Conservation (phyloP, 176 grass and related monocot genomes). For the Hordeum marinum region DNA sequence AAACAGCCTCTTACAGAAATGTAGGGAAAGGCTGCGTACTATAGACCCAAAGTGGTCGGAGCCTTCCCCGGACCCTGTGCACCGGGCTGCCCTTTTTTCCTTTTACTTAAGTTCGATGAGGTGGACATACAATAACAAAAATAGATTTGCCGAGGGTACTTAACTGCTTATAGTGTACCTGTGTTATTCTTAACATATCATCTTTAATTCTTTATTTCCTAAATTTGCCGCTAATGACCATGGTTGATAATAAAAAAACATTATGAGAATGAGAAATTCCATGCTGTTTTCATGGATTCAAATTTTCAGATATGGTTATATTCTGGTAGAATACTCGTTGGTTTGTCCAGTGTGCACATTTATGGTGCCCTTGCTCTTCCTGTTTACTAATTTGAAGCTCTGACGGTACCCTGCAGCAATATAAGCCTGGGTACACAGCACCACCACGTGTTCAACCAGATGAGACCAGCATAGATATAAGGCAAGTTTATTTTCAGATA, state of each 20-base stretch:
- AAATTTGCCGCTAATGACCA: neutral
- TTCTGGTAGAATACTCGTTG: neutral
- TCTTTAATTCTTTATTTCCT: neutral
- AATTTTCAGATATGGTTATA: neutral
- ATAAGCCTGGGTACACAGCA: slow-evolving; percentile 76
- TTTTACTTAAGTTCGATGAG: neutral
- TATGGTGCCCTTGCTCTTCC: neutral
- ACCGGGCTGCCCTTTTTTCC: too few relatives aligned
- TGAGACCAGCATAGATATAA: slow-evolving; percentile 81
- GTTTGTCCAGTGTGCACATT: neutral
- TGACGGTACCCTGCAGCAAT: slow-evolving; percentile 45
- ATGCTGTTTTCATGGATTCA: neutral
- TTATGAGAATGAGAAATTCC: neutral
- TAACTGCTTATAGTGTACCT: neutral
- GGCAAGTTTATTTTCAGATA: slow-evolving; percentile 37
- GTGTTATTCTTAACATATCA: neutral
- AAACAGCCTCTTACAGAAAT: too few relatives aligned
- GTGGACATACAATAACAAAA: neutral
- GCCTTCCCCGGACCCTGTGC: too few relatives aligned
- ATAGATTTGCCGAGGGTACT: too few relatives aligned
- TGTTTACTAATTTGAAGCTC: slow-evolving; percentile 24
- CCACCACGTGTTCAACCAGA: slow-evolving; percentile 61
- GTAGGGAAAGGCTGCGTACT: too few relatives aligned
- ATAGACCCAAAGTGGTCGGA: too few relatives aligned
- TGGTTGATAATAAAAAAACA: neutral